Base-by-base conservation (phyloP, 257 asterid genomes). In the Solanum paucissectum region DNA sequence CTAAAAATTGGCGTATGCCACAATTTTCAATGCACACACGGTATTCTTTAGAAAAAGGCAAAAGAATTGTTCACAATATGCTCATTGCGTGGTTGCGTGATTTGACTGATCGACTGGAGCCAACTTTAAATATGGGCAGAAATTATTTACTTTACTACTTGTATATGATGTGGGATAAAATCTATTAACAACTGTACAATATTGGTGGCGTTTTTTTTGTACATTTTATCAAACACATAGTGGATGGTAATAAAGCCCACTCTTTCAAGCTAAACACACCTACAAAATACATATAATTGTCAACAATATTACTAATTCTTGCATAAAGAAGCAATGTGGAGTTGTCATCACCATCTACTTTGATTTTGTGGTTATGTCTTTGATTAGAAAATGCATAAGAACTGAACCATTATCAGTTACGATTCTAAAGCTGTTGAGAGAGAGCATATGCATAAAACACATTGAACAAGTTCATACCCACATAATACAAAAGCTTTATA, bases 401-500 rank as follows among this genome's bases (percentile, higher is more conserved):
- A 81, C 42, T 46, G 89, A 83, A 88, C 91, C 81, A 55, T 86
- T 92, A 76, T 79, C 88, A 83, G 13, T 86, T 13, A 72, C 94
- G 9, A 49, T 92, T 29, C 10, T 91, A 32, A 84, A 91, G 34
- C 88, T 88, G 23, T 71, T 95, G 21, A 91, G 87, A 89, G 89
- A 88, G 7, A 93, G 98, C 92, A 93, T 83, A 89, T 90, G 90
- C 23, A 11, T 91, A 16, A 82, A 87, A 38, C 90, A 88, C 86
- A 88, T 95, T 4, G 73, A 89, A 62, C 95, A 90, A 91, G 90
- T 94, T 12, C 96, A 94, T 73, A 60, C 94, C 42, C 92, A 87
- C 77, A 89, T 94, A 46, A 91, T 94, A 73, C 92, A 88, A 86
- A 92, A 94, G 87, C 97, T 97, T 75, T 92, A 58, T 21, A 93